These are phyloP conservation scores for Hibiscus syriacus DNA, from an alignment of 345 rosid genomes.

Conservation along the genomic window DNA sequence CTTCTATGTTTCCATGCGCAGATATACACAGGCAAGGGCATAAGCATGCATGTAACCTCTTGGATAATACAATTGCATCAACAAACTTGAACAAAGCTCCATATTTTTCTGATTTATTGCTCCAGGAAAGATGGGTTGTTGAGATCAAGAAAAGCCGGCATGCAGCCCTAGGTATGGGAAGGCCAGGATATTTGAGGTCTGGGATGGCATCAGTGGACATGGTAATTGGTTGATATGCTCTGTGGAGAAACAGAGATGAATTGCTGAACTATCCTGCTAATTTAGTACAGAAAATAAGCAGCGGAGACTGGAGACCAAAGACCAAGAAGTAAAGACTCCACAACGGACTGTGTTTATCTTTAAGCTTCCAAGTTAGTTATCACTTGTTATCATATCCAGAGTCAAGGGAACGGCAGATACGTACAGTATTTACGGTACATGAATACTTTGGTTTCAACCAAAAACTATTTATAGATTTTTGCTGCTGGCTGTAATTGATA, in stretches of 20 bases:
- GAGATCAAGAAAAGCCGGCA: neutral
- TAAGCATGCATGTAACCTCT: neutral
- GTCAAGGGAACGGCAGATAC: too few relatives aligned
- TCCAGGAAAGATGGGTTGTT: neutral
- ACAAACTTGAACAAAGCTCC: neutral
- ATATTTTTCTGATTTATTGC: neutral
- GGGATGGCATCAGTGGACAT: neutral
- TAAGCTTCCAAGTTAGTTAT: neutral
- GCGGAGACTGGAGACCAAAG: neutral
- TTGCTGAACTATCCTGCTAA: neutral
- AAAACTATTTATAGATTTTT: neutral
- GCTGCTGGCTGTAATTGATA: neutral
- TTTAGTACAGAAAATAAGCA: neutral
- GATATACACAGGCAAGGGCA: neutral
- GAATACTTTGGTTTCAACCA: neutral
- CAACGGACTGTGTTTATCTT: neutral
- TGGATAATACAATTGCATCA: neutral
- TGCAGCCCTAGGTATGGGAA: neutral
- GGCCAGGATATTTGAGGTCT: neutral
- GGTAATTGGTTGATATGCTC: neutral
- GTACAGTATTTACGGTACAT: neutral
- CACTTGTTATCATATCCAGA: neutral
- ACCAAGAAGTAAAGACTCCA: neutral
- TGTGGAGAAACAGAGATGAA: neutral
- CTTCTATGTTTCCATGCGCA: neutral